phyloP scores from a whole-genome alignment of 179 eudicot genomes.

The Silene noctiflora region DNA sequence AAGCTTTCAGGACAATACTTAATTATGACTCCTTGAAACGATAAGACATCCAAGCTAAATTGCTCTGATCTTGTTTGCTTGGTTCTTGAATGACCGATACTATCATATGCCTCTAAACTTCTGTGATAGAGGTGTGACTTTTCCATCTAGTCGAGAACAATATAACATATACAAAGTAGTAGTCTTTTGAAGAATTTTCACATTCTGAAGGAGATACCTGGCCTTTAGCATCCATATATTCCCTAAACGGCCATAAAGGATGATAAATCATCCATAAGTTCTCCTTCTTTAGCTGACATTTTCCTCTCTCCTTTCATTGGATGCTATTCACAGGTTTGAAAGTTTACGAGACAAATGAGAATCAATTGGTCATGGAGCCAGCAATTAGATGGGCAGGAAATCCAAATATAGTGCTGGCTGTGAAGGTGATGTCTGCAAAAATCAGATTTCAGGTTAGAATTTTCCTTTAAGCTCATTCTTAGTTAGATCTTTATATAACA shows the following conservation, averaged over 20 bases:
- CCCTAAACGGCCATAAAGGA: not conserved
- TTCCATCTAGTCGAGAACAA: not conserved
- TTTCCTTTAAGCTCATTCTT: not conserved
- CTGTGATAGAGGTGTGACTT: not conserved
- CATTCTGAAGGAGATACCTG: not conserved
- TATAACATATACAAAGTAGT: no score
- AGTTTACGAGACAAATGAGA: slow-evolving; percentile 74
- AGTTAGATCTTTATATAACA: slow-evolving; percentile 7
- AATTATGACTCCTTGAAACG: not conserved
- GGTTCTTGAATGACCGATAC: not conserved
- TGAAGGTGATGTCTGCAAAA: slow-evolving; percentile 44
- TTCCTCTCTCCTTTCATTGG: not conserved
- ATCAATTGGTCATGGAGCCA: slow-evolving; percentile 75
- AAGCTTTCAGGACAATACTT: not conserved
- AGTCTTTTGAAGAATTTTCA: no score
- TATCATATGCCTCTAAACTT: not conserved
- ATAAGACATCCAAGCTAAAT: not conserved
- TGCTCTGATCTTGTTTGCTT: not conserved
- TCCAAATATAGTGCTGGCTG: slow-evolving; percentile 58
- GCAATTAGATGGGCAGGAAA: slow-evolving; percentile 91
- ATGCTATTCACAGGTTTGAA: slow-evolving; percentile 56
- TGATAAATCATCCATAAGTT: not conserved
- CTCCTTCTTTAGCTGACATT: slow-evolving; percentile 7
- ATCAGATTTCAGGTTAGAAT: slow-evolving; percentile 66
- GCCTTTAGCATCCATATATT: not conserved